These are phyloP conservation scores for Parsonsia alboflavescens DNA, from an alignment of 257 asterid genomes.

Conservation along the genomic window DNA sequence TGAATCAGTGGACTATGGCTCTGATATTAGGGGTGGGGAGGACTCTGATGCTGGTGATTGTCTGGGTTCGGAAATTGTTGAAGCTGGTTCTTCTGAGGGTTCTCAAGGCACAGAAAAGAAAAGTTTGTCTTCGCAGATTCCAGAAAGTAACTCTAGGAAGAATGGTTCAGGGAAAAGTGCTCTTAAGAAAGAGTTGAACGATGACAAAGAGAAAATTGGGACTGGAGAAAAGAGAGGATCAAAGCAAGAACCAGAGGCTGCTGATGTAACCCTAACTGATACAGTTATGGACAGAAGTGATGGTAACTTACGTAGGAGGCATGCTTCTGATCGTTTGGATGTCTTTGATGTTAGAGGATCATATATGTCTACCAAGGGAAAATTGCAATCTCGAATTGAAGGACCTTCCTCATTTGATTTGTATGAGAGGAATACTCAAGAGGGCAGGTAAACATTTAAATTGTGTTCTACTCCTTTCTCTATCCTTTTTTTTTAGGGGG, in stretches of 20 bases:
- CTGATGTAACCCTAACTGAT: conserved; percentile 38
- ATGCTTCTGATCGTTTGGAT: conserved; percentile 28
- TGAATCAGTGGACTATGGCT: conserved; percentile 70
- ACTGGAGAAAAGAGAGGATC: conserved; percentile 38
- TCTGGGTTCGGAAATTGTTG: conserved; percentile 15
- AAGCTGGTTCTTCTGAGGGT: conserved; percentile 49
- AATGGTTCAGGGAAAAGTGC: conserved; percentile 24
- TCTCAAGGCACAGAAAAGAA: conserved; percentile 40
- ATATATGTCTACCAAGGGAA: conserved; percentile 29
- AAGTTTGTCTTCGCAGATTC: conserved; percentile 16
- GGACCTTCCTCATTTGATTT: conserved; percentile 37
- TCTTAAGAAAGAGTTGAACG: conserved; percentile 27
- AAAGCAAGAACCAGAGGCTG: conserved; percentile 52
- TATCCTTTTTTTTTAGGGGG: too few relatives aligned
- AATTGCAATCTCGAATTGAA: conserved; percentile 48
- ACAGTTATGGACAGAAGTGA: conserved; percentile 28
- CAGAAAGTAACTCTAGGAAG: conserved; percentile 26
- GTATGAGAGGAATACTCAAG: conserved; percentile 34
- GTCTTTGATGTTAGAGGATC: conserved; percentile 29
- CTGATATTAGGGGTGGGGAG: conserved; percentile 67
- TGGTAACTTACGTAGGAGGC: conserved; percentile 28
- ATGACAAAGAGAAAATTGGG: conserved; percentile 28
- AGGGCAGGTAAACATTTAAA: conserved; percentile 40
- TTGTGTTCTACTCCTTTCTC: not conserved
- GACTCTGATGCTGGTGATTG: conserved; percentile 47